Evolutionary conservation across 2,329 filamentous ascomycete genomes (phyloP), one percentile per base, ranked within the genome.

Genomic region (Periconia sp.): DNA sequence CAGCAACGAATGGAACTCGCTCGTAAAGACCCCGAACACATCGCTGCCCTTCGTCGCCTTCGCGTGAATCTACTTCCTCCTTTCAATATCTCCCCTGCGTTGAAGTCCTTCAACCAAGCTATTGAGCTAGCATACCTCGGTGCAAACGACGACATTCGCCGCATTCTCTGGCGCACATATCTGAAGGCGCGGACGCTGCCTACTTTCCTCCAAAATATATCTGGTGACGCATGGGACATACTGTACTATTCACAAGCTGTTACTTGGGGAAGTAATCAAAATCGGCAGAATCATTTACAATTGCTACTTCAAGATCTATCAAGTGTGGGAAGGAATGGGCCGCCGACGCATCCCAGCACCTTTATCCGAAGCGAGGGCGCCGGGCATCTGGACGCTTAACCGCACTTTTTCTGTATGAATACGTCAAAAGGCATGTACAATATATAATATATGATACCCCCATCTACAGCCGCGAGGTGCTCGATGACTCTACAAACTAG

Each of bases 201-300:
- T 2, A 67, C 59, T 1, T 59, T 71, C 10, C 36, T 71, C 7
- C 48, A 58, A n/a, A 63, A 48, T 12, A 36, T 71, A 6, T 57
- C 58, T 11, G 59, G 66, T 15, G 63, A 69, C 23, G 63, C 65
- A 3, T 71, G 68, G 68, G 68, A 71, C 31, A 59, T 71, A 6
- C 23, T 71, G 30, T 71, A 66, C 38, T 70, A 70, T 29, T 66
- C 58, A 2, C 68, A 71, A 36, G 67, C 67, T 2, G 66, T 69
- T 5, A 66, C 56, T 7, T 70, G 66, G 67, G 36, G 48, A 1
- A 51, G 52, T 1, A 70, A 70, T 40, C 57, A 63, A 34, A 69
- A 67, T 25, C 51, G 66, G 5, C 50, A 61, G 23, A 39, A 53
- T 17, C 65, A 69, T 52, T 37, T 70, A 31, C 44, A 40, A 17